Evolutionary conservation across 2,329 filamentous ascomycete species (phyloP), one percentile per base, ranked within the genome.

Genomic region (Claviceps paspali): DNA sequence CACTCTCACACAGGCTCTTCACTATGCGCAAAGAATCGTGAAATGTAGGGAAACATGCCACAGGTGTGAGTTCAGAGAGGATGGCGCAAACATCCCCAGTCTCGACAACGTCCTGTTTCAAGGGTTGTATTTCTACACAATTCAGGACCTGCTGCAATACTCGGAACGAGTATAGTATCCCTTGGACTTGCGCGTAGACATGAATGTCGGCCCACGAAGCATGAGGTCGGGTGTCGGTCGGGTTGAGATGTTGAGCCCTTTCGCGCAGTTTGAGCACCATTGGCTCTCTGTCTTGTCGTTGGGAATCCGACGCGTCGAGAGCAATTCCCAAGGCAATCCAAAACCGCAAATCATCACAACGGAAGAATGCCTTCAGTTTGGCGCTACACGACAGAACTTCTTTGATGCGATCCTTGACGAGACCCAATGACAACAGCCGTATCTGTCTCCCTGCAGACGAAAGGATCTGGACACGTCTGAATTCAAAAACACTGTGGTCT

Each of bases 101-200:
- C 5, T 29, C 29, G 5, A 23, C 15, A 24, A 37, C 4, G 9
- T 10, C 18, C 9, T 36, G 17, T 30, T 30, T 14, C 18, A 37
- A 5, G 12, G 27, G 4, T 15, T 22, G 10, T 11, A n/a, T 9
- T 15, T 8, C 9, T 6, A 31, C 15, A 14, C 10, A 22, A 6
- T 6, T 43, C 2, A 62, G 36, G 7, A 60, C 48, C 18, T 58
- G 57, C 2, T 68, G 43, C 4, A 75, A 39, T 18, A 62, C 49
- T n/a, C 74, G 64, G 1, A 81, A 49, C 1, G 76, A 80, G 48
- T 81, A 82, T 5, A 73, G 53, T 1, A 66, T 61, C 4, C 70
- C 71, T 38, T 79, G 71, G 0, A 75, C 53, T 43, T 79, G 72
- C 0, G 76, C 75, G 7, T 65, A 52, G 33, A 79, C 61, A 47